Percentiles rank a stretch among this genome's conserved stretches.
phyloP scores from a whole-genome alignment of 2,329 filamentous ascomycete genomes.

The Exophiala lecanii-corni region DNA sequence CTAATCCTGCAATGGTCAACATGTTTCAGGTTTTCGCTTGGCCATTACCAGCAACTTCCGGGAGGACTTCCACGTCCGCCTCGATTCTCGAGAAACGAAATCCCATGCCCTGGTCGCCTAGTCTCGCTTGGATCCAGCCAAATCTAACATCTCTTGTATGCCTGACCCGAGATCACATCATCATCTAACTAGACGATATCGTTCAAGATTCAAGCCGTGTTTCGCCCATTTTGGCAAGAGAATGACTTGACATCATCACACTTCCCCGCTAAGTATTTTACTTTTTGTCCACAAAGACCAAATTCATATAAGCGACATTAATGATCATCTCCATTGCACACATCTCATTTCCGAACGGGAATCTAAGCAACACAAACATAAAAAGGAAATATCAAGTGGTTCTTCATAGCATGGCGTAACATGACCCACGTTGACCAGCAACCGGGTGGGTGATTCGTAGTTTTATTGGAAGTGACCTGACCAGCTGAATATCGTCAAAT shows the following conservation, averaged over 20 bases:
- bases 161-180: conserved; percentile 5
- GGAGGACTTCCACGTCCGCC: conserved; percentile 4
- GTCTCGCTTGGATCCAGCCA: conserved; percentile 10
- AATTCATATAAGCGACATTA: conserved; percentile 14
- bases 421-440: conserved; percentile 8
- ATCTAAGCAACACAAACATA: conserved; percentile 4
- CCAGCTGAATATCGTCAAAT: too few relatives aligned
- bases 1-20: conserved; percentile 2
- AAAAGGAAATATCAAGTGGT: not conserved
- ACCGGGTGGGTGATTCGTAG: not conserved
- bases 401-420: conserved; percentile 7
- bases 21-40: conserved; percentile 12
- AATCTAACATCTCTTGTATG: conserved; percentile 5
- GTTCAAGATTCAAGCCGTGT: not conserved
- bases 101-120: conserved; percentile 9
- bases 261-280: conserved; percentile 2
- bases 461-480: not conserved
- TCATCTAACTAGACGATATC: not conserved
- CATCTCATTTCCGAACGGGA: not conserved
- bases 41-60: conserved; percentile 18
- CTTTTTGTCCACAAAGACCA: conserved; percentile 2
- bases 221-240: not conserved
- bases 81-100: not conserved
- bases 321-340: conserved; percentile 1
- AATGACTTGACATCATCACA: conserved; percentile 4